Percentiles rank a stretch among this genome's conserved stretches.
Evolutionary conservation across 345 rosid species (phyloP).

Genomic region (Schrenkiella parvula): DNA sequence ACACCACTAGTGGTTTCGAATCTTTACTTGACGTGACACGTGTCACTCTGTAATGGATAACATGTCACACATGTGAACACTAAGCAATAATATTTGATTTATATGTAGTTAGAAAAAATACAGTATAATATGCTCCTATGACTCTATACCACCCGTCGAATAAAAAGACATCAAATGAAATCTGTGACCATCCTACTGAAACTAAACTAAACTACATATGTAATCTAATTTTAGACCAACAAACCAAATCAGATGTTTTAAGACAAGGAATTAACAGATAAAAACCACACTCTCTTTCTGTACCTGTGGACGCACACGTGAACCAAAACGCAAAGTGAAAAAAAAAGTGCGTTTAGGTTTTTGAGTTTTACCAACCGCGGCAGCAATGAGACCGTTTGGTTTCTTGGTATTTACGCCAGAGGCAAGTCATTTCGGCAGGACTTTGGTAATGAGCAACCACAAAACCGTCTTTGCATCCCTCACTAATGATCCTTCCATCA

Average conservation of each 20-base stretch:
- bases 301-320: constrained; percentile 6
- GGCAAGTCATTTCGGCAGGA: constrained; percentile 84
- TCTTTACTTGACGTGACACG: background rate
- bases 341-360: constrained; percentile 6
- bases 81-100: constrained; percentile 5
- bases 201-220: constrained; percentile 7
- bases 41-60: background rate
- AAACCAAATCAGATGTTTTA: background rate
- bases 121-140: background rate
- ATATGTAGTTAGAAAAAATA: background rate
- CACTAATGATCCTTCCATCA: constrained; percentile 63
- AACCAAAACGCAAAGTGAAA: background rate
- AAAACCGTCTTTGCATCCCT: constrained; percentile 83
- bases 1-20: background rate
- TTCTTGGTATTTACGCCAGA: constrained; percentile 88
- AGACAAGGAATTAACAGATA: background rate
- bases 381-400: constrained; percentile 71
- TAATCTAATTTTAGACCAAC: constrained; percentile 6
- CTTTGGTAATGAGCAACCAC: constrained; percentile 95
- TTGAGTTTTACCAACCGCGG: constrained; percentile 39
- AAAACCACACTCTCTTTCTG: background rate
- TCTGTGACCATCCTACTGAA: background rate
- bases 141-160: background rate
- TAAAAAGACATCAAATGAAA: background rate
- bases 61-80: background rate